These are phyloP conservation scores for Selaginella tamariscina DNA, from an alignment of 75 land plant genomes.

Conservation along the genomic window DNA sequence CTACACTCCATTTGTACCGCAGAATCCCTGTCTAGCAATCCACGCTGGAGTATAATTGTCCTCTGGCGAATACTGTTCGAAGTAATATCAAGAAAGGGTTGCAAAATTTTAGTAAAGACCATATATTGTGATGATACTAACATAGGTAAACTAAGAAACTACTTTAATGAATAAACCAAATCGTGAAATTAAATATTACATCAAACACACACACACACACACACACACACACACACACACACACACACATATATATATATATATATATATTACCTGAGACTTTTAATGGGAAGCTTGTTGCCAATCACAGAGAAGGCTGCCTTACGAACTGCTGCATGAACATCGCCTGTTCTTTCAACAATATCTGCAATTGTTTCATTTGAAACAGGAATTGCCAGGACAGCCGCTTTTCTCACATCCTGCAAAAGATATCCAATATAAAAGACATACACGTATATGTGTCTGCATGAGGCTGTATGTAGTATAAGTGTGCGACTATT, in stretches of 20 bases:
- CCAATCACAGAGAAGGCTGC: conserved; percentile 70
- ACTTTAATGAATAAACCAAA: too few relatives aligned
- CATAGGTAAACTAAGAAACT: too few relatives aligned
- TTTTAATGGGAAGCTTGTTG: conserved; percentile 73
- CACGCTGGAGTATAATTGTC: conserved; percentile 62
- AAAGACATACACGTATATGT: too few relatives aligned
- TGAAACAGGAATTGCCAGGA: conserved; percentile 66
- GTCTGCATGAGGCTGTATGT: too few relatives aligned
- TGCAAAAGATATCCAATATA: conserved; percentile 31
- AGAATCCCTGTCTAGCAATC: conserved; percentile 63
- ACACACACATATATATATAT: too few relatives aligned
- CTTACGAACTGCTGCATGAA: conserved; percentile 73
- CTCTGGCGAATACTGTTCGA: conserved; percentile 67
- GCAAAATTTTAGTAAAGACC: too few relatives aligned
- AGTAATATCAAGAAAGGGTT: neutral
- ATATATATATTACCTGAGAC: conserved; percentile 85
- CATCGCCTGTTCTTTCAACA: conserved; percentile 67
- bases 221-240: too few relatives aligned
- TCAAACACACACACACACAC: too few relatives aligned
- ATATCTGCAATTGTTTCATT: conserved; percentile 45
- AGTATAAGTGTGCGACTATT: too few relatives aligned
- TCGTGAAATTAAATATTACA: too few relatives aligned
- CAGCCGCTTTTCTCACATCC: conserved; percentile 71
- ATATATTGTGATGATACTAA: too few relatives aligned
- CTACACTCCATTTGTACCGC: conserved; percentile 69